phyloP scores from a whole-genome alignment of 2,329 filamentous ascomycete genomes.

The Acrocalymma vagum region DNA sequence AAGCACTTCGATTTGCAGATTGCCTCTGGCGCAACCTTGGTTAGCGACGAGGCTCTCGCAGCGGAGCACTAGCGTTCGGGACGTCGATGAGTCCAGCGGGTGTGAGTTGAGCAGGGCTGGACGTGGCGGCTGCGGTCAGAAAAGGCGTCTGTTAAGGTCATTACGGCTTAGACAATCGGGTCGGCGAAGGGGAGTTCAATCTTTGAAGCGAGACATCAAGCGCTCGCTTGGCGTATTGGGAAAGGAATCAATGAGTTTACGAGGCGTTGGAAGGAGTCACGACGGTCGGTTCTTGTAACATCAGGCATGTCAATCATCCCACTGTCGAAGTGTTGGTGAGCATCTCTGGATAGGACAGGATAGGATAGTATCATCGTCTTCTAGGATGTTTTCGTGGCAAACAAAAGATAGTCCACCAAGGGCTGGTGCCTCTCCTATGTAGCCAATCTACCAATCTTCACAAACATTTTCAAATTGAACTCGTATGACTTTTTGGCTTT shows the following conservation, averaged over 20 bases:
- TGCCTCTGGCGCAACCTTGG: slow-evolving; percentile 56
- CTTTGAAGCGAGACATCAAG: slow-evolving; percentile 24
- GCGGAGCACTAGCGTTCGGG: slow-evolving; percentile 46
- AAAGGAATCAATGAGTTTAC: slow-evolving; percentile 22
- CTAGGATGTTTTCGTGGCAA: slow-evolving; percentile 25
- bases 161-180: slow-evolving; percentile 34
- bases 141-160: slow-evolving; percentile 38
- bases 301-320: too few relatives aligned
- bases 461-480: slow-evolving; percentile 17
- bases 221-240: slow-evolving; percentile 19
- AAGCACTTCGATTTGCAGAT: slow-evolving; percentile 54
- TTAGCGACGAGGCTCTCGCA: slow-evolving; percentile 59
- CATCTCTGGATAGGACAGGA: slow-evolving; percentile 27
- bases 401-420: slow-evolving; percentile 43
- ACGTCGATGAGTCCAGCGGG: slow-evolving; percentile 32
- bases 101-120: slow-evolving; percentile 29
- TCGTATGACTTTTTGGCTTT: slow-evolving; percentile 11
- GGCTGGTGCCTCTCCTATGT: slow-evolving; percentile 41
- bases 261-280: slow-evolving; percentile 35
- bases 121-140: slow-evolving; percentile 28
- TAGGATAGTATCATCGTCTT: too few relatives aligned
- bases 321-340: slow-evolving; percentile 24
- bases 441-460: slow-evolving; percentile 38
- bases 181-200: slow-evolving; percentile 37
- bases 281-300: slow-evolving; percentile 29